Percentiles rank a stretch among this genome's conserved stretches.
Conservation (phyloP, 257 asterid genomes). For the Solanum gracilifrons region DNA sequence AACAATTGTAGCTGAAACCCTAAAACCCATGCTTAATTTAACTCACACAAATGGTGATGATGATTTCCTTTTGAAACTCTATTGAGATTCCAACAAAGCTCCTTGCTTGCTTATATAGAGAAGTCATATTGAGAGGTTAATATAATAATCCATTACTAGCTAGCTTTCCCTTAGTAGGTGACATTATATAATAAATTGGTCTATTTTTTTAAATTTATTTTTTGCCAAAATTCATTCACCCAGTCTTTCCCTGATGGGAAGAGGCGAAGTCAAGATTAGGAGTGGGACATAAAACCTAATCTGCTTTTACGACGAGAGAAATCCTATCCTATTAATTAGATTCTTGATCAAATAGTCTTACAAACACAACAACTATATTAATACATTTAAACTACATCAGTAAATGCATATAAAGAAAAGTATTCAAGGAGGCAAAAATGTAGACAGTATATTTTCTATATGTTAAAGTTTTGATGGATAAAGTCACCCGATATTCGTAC, state of each 20-base stretch:
- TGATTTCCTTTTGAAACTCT: not conserved
- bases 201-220: not conserved
- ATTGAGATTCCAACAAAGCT: not conserved
- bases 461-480: not conserved
- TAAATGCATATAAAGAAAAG: not conserved
- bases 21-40: not conserved
- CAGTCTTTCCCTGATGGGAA: not conserved
- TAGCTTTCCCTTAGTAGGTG: not conserved
- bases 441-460: not conserved
- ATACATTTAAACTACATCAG: not conserved
- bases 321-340: not conserved
- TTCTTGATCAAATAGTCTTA: not conserved
- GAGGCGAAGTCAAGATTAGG: too few relatives aligned
- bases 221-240: too few relatives aligned
- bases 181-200: not conserved
- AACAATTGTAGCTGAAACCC: not conserved
- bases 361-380: not conserved
- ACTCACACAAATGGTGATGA: not conserved
- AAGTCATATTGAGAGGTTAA: not conserved
- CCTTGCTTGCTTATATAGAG: not conserved
- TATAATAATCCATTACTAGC: not conserved
- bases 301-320: not conserved
- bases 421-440: not conserved
- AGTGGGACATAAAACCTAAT: not conserved
- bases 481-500: not conserved